Evolutionary conservation across 2,329 filamentous ascomycete genomes (phyloP).

Genomic region (Torrubiellomyces zombiae): DNA sequence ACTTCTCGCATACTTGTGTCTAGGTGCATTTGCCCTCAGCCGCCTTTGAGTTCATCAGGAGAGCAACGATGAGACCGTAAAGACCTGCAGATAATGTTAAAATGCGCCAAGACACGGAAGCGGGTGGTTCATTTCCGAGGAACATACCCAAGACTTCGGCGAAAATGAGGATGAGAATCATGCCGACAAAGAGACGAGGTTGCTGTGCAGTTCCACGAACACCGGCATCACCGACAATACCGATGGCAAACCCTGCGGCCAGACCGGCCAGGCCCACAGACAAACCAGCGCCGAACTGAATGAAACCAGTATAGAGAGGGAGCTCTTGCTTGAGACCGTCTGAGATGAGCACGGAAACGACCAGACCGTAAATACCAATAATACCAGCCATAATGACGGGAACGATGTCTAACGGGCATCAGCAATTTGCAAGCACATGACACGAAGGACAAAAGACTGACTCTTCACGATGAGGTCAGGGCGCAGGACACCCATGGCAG

Average conservation of each 20-base stretch:
- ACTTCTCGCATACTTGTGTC: slow-evolving; percentile 4
- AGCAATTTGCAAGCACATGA: slow-evolving; percentile 6
- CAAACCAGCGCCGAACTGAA: slow-evolving; percentile 72
- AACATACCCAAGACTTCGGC: slow-evolving; percentile 87
- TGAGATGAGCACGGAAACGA: slow-evolving; percentile 76
- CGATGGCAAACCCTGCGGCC: slow-evolving; percentile 73
- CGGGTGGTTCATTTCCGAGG: too few species aligned
- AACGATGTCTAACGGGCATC: slow-evolving; percentile 60
- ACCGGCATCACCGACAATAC: slow-evolving; percentile 79
- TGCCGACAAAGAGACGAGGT: slow-evolving; percentile 80
- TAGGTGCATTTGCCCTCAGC: slow-evolving; percentile 45
- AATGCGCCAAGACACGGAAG: not conserved
- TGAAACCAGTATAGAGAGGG: slow-evolving; percentile 67
- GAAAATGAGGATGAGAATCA: slow-evolving; percentile 99
- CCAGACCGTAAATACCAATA: slow-evolving; percentile 94
- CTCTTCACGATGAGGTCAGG: slow-evolving; percentile 99
- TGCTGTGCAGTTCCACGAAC: slow-evolving; percentile 75
- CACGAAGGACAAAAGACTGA: slow-evolving; percentile 30
- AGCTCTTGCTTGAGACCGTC: slow-evolving; percentile 57
- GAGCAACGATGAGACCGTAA: slow-evolving; percentile 94
- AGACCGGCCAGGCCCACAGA: slow-evolving; percentile 69
- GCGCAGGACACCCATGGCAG: slow-evolving; percentile 92
- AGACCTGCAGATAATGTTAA: slow-evolving; percentile 46
- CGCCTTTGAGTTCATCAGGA: slow-evolving; percentile 98
- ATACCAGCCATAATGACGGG: slow-evolving; percentile 99